A percentile compares a stretch with the other conserved stretches of the same genome.
Conservation (phyloP, 2,329 filamentous ascomycete species). For the Fonsecaea erecta region DNA sequence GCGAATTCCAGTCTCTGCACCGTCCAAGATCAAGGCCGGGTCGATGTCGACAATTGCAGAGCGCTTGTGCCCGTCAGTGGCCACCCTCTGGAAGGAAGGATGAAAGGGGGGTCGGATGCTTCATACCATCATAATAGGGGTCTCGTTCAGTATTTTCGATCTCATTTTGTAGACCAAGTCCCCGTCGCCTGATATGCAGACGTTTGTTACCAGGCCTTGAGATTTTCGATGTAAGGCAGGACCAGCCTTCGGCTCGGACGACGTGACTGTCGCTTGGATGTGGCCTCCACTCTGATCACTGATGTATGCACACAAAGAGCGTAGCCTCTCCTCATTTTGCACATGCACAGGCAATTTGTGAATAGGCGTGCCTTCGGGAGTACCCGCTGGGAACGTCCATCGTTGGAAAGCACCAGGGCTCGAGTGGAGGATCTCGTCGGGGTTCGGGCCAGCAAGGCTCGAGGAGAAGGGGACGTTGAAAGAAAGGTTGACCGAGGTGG, state of each 20-base stretch:
- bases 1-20: conserved; percentile 68
- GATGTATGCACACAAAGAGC: conserved; percentile 79
- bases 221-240: conserved; percentile 53
- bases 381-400: conserved; percentile 91
- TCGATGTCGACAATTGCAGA: conserved; percentile 94
- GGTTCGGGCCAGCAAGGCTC: conserved; percentile 87
- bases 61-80: conserved; percentile 60
- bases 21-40: conserved; percentile 84
- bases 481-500: conserved; percentile 83
- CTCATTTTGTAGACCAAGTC: conserved; percentile 89
- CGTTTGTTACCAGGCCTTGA: conserved; percentile 75
- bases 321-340: conserved; percentile 79
- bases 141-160: conserved; percentile 87
- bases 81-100: conserved; percentile 17
- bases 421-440: conserved; percentile 92
- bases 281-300: conserved; percentile 70
- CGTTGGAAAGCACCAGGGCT: conserved; percentile 83
- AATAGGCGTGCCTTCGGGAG: conserved; percentile 79
- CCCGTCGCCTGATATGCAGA: conserved; percentile 85
- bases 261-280: conserved; percentile 82
- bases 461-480: conserved; percentile 98
- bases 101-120: conserved; percentile 12
- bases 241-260: conserved; percentile 74
- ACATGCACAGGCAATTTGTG: conserved; percentile 91
- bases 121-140: conserved; percentile 86